Evolutionary conservation across 371 early-diverging fungal genomes (phyloP), one percentile per base, ranked within the genome.

Genomic region (Mucor ambiguus): DNA sequence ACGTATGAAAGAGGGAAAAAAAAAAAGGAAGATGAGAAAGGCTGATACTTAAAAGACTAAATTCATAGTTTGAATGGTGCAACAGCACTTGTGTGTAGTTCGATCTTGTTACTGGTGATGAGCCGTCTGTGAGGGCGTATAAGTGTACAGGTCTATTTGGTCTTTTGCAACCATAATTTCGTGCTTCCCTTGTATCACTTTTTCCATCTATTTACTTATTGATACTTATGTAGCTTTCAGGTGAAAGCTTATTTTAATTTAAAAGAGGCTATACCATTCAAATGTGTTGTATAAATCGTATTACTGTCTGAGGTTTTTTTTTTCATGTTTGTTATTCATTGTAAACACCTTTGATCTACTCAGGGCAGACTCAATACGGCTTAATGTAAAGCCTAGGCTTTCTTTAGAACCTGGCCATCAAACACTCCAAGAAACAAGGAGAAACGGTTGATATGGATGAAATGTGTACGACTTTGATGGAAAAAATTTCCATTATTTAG

Each of bases 401-500:
- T 56, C 20, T n/a, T 10, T 18, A 32, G 9, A 9, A 52, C 28
- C 28, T 52, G 41, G 41, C 41, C 41, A 52, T 52, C 52, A 52
- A 52, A 26, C 10, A 24, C 57, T 30, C 37, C 37, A 35, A 56
- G 57, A 3, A 56, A 11, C 33, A 58, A 57, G 38, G 58, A 38
- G 58, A 58, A 58, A 37, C 20, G 35, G n/a, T 60, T 44, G 11
- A 38, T 18, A 56, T 33, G 32, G 56, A 32, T 54, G 52, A 16
- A 49, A 1, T 22, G 24, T 61, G 61, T 61, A 61, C 48, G 5
- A 61, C 61, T 22, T 44, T 29, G 33, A n/a, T 20, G 33, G 49
- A 35, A 14, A 48, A 49, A 49, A 61, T 61, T 61, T 61, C 61
- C 61, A 61, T 61, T 61, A 61, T 61, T 61, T 49, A 14, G 33